These are phyloP conservation scores for Meredithiella fracta DNA, from an alignment of 2,329 filamentous ascomycete genomes.

Conservation along the genomic window DNA sequence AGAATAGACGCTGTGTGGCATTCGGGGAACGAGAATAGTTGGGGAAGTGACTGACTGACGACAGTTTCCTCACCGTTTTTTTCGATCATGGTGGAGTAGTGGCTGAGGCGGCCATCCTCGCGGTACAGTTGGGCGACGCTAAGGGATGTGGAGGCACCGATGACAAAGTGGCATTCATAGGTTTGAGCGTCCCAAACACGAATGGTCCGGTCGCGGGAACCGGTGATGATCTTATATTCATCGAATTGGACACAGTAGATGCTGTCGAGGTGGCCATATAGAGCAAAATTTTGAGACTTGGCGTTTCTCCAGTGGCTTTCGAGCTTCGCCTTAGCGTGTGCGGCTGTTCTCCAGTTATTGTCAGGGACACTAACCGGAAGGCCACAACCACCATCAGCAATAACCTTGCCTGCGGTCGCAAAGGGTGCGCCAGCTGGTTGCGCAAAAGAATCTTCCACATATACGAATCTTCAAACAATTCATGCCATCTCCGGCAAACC, in stretches of 20 bases:
- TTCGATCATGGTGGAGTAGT: constrained; percentile 24
- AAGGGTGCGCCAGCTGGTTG: constrained; percentile 44
- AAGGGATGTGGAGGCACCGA: constrained; percentile 58
- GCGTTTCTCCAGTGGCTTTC: background rate
- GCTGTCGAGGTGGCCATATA: constrained; percentile 86
- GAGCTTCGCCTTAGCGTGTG: constrained; percentile 34
- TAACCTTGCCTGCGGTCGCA: constrained; percentile 37
- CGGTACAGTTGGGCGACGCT: constrained; percentile 36
- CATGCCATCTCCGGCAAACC: constrained; percentile 36
- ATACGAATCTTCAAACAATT: constrained; percentile 34
- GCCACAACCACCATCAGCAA: constrained; percentile 38
- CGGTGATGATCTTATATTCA: constrained; percentile 95
- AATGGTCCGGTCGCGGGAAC: constrained; percentile 87
- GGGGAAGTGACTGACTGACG: background rate
- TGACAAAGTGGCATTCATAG: constrained; percentile 67
- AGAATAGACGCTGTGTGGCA: constrained; percentile 80
- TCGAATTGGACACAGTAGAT: constrained; percentile 98
- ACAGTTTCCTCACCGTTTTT: background rate
- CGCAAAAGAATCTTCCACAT: constrained; percentile 49
- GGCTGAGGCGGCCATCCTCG: constrained; percentile 32
- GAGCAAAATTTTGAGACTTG: constrained; percentile 48
- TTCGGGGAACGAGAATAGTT: constrained; percentile 36
- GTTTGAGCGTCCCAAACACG: constrained; percentile 92
- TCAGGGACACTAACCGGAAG: constrained; percentile 45
- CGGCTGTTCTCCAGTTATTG: constrained; percentile 61